Percentiles rank a stretch among this genome's conserved stretches.
These are phyloP conservation scores for Sugiyamaella japonica DNA, from an alignment of 1,139 yeast species.

Conservation along the genomic window DNA sequence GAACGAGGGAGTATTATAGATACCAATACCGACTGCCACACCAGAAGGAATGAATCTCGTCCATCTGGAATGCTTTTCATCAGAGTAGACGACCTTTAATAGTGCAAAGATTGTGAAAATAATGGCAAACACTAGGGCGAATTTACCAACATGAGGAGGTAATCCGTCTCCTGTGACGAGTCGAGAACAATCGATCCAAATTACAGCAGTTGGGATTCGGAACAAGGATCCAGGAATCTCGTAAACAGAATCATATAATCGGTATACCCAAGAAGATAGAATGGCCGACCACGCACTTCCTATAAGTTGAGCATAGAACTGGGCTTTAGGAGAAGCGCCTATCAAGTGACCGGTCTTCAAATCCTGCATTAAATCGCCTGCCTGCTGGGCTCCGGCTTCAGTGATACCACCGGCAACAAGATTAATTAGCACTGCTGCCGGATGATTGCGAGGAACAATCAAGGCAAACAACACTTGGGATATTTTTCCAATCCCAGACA, in stretches of 20 bases:
- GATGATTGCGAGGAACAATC: conserved; percentile 71
- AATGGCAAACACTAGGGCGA: conserved; percentile 64
- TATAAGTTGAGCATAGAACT: conserved; percentile 81
- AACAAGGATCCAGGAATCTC: conserved; percentile 78
- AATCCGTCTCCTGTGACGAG: conserved; percentile 88
- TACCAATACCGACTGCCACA: conserved; percentile 95
- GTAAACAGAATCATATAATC: conserved; percentile 76
- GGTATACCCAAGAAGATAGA: conserved; percentile 78
- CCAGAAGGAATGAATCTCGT: conserved; percentile 79
- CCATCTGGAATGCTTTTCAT: conserved; percentile 45
- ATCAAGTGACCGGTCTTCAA: conserved; percentile 88
- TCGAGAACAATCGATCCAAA: conserved; percentile 96
- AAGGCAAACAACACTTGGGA: conserved; percentile 87
- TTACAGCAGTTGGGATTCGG: conserved; percentile 90
- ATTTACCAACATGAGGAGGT: conserved; percentile 72
- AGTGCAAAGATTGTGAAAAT: conserved; percentile 72
- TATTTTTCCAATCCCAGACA: conserved; percentile 91
- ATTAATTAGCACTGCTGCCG: conserved; percentile 80
- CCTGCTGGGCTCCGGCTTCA: conserved; percentile 99
- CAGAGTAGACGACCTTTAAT: conserved; percentile 36
- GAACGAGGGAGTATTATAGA: conserved; percentile 89
- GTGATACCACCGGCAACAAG: conserved; percentile 95
- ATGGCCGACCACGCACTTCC: conserved; percentile 85
- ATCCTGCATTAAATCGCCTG: conserved; percentile 98
- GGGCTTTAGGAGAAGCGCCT: conserved; percentile 92